Percentiles rank a stretch among this genome's conserved stretches.
These are phyloP conservation scores for Orbilia ellipsospora DNA, from an alignment of 2,329 filamentous ascomycete species.

Conservation along the genomic window DNA sequence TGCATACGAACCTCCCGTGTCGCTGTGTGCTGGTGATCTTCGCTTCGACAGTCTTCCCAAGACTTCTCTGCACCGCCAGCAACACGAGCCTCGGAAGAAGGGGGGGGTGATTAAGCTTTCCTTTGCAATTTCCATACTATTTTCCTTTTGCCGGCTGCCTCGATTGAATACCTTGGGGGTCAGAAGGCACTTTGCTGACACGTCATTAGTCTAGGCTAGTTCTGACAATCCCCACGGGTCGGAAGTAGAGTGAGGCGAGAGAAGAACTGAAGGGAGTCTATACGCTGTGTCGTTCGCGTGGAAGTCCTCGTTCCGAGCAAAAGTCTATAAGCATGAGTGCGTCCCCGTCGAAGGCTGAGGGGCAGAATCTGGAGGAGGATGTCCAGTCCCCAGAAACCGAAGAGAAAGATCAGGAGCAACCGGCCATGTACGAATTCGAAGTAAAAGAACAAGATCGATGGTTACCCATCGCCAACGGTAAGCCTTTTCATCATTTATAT, in stretches of 20 bases:
- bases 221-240: constrained; percentile 61
- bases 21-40: constrained; percentile 54
- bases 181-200: constrained; percentile 54
- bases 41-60: constrained; percentile 55
- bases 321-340: constrained; percentile 68
- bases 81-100: constrained; percentile 41
- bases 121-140: constrained; percentile 1
- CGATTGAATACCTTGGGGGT: constrained; percentile 53
- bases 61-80: constrained; percentile 55
- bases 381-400: constrained; percentile 94
- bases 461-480: constrained; percentile 99
- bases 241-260: constrained; percentile 61
- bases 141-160: constrained; percentile 55
- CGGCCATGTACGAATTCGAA: constrained; percentile 77
- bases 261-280: constrained; percentile 66
- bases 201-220: constrained; percentile 56
- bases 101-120: constrained; percentile 49
- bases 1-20: constrained; percentile 55
- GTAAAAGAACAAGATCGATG: constrained; percentile 99
- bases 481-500: constrained; percentile 66
- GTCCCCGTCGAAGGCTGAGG: constrained; percentile 68
- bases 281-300: constrained; percentile 66
- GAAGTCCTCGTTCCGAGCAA: constrained; percentile 62
- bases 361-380: constrained; percentile 86
- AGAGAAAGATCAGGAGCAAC: constrained; percentile 77